Base-by-base conservation (phyloP, 1,139 yeast species). In the Arxiozyma slooffiae region DNA sequence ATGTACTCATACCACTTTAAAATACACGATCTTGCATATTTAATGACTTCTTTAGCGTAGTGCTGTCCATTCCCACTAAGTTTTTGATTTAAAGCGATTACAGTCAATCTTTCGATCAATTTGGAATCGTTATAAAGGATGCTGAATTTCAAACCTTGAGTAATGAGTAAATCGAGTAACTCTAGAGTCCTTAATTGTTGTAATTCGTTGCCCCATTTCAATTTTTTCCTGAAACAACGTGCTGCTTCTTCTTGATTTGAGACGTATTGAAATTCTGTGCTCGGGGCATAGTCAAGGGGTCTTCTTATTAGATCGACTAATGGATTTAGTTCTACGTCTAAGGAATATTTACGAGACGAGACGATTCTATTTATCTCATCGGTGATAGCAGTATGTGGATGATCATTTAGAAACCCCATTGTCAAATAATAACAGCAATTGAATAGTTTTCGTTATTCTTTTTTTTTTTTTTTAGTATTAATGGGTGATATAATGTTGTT, bases 161-260 rank as follows among this genome's bases (percentile, higher is more conserved):
- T 78, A 4, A 90, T 82, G 52, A 90, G 69, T 38, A 85, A 73
- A 62, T 90, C 96, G 53, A 89, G 72, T 20, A 90, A 62, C 52
- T 78, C 78, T 56, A 90, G 69, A 0, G 95, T 86, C 49, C 63
- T 52, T 5, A 57, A 51, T 42, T 63, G 64, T 44, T 63, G 64
- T 20, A 56, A 11, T 48, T 51, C 52, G 38, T 55, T 58, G n/a
- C 97, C 97, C 64, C 92, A 85, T 69, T 92, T 92, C 64, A 92
- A 72, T 63, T 82, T 81, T 71, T 92, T 92, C 49, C 98, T 76
- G 39, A 92, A 72, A 1, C 96, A 95, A 49, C 97, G 74, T 0
- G 97, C 97, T 1, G 95, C 94, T 67, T 90, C 97, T 11, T 53
- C 53, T 49, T 66, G 67, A 48, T 64, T 66, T 24, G 53, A 53